Base-by-base conservation (phyloP, 441 rosid genomes). In the Gossypium laxum region DNA sequence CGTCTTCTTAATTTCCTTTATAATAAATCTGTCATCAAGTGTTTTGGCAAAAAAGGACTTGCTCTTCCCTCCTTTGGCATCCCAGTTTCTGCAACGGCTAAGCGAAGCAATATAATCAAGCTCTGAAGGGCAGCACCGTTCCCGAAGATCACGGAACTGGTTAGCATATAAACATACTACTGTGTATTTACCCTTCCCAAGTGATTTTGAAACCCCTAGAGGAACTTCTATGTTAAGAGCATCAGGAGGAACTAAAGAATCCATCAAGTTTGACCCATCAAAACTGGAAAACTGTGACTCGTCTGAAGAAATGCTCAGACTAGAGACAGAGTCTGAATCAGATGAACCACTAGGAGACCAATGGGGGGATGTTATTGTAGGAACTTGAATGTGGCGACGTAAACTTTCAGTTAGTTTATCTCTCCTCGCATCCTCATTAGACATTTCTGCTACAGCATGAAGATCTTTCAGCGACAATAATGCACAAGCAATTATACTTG, bases 31-130 rank as follows among this genome's bases (percentile, higher is more conserved):
- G 74, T 86, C 87, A 80, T 94, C 99, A 65, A 89, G 75, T 51
- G 98, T 94, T 82, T 92, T 94, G 12, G 97, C 94, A 10, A 94
- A 94, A 63, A 89, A 73, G 1, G 91, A 84, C 72, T 87, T 92
- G 84, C 98, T 94, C 84, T 94, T 94, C 69, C 99, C 99, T 74
- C 99, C 98, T 70, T 94, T 87, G 38, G 99, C 99, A 87, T 91
- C 94, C 99, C 99, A 94, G 34, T 83, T 85, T 76, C 75, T 85
- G 81, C 99, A 94, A 2, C 97, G 97, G 77, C 94, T 85, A 47
- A 92, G 82, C 41, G 99, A 94, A 72, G 92, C 88, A 34, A 94
- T 88, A 69, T 81, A 94, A 82, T 87, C 91, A 66, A 84, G 81
- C 87, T 92, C 99, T 10, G 97, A 92, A 0, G 80, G 85, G 76